Evolutionary conservation across 2,329 filamentous ascomycete genomes (phyloP), one percentile per base, ranked within the genome.

Genomic region (Penicillium sp.): DNA sequence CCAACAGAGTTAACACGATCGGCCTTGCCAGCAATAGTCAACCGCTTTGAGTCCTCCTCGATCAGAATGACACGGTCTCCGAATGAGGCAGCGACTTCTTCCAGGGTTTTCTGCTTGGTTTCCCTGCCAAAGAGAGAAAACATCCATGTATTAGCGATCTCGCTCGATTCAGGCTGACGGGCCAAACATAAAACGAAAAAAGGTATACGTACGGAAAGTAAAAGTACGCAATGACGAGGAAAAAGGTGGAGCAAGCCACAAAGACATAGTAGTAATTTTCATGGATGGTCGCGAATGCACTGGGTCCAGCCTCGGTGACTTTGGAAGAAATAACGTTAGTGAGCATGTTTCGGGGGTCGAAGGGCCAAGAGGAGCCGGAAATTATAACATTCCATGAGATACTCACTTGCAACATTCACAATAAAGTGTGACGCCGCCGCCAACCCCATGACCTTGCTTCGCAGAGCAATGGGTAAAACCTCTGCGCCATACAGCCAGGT

Each of bases 241-340:
- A 81, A 63, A 80, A 73, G 1, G 65, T 26, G 2, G 74, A 74
- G 54, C 77, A 81, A 4, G 56, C 73, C 2, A 80, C 76, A 50
- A 81, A 81, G 13, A 81, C 78, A 50, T 81, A 81, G 60, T 81
- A 81, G 60, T 81, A 82, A 53, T 80, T 81, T 54, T 81, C 73
- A n/a, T 70, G 59, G 45, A 82, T 81, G 38, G 72, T 79, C 11
- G 75, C 75, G 54, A 81, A 80, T 0, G 78, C 78, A 44, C 70
- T 78, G 0, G 78, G 78, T 0, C 77, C 78, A 5, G 76, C 76
- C 59, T 79, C 74, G 44, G 76, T 79, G 54, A 78, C 69, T 66
- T 43, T 34, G 12, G 44, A 4, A 40, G 28, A 26, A 35, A 9
- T n/a, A 8, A 48, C 39, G 47, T 46, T 13, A 18, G 35, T 11